Percentiles rank a stretch among this genome's conserved stretches.
Evolutionary conservation across 805 yeast genomes (phyloP).

Genomic region (Kuraishia ogatae): DNA sequence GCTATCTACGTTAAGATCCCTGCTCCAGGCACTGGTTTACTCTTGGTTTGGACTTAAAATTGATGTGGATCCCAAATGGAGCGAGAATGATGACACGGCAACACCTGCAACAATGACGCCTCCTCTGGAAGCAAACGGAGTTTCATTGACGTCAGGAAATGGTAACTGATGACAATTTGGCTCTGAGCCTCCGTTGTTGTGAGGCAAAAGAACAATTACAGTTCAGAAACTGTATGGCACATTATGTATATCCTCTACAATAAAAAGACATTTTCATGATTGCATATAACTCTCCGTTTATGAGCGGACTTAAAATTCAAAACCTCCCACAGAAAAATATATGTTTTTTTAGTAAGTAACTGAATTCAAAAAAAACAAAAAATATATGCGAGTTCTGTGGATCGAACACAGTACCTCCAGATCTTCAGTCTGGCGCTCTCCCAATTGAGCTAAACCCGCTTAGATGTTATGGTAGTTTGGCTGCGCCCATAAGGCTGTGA

Average conservation of each 20-base stretch:
- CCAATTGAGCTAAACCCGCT: constrained; percentile 10
- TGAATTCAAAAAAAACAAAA: too few relatives aligned
- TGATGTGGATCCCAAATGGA: constrained; percentile 15
- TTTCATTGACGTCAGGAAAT: background rate
- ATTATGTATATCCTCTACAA: background rate
- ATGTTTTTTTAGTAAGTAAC: too few relatives aligned
- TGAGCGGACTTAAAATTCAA: too few relatives aligned
- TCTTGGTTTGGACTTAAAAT: constrained; percentile 19
- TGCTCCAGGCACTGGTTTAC: constrained; percentile 9
- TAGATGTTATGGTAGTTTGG: background rate
- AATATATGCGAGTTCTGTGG: constrained; percentile 72
- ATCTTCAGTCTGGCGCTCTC: constrained; percentile 22
- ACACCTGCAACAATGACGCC: background rate
- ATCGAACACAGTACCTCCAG: constrained; percentile 89
- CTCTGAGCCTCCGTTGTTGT: too few relatives aligned
- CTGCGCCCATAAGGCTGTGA: background rate
- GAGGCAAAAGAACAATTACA: too few relatives aligned
- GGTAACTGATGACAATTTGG: background rate
- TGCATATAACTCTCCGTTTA: too few relatives aligned
- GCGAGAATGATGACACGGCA: background rate
- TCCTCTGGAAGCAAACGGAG: background rate
- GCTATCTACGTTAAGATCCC: constrained; percentile 9
- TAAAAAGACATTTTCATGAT: background rate
- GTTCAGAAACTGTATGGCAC: background rate
- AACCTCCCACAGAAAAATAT: too few relatives aligned